Evolutionary conservation across 2,329 filamentous ascomycete species (phyloP).

Genomic region (Diaporthe ampelina): DNA sequence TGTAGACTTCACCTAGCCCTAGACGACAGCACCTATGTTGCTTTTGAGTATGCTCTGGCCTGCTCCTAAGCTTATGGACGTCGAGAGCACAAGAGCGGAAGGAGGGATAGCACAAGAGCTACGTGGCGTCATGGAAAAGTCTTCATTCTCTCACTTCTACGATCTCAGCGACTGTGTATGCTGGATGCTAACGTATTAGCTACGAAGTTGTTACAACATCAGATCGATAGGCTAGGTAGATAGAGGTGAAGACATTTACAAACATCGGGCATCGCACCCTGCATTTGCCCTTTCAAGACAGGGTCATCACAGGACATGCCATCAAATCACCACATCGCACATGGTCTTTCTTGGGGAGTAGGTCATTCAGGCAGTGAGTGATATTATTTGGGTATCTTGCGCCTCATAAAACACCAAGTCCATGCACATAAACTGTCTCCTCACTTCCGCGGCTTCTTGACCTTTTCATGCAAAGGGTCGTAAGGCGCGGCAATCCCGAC

Average conservation of each 20-base stretch:
- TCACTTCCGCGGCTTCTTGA: slow-evolving; percentile 44
- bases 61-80: not conserved
- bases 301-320: not conserved
- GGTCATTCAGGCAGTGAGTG: not conserved
- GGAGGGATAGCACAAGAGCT: not conserved
- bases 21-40: not conserved
- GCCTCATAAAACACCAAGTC: not conserved
- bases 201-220: not conserved
- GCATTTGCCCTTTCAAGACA: not conserved
- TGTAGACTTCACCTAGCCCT: too few species aligned
- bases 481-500: slow-evolving; percentile 70
- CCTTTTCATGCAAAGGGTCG: slow-evolving; percentile 65
- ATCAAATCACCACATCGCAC: not conserved
- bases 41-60: not conserved
- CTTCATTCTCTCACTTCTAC: not conserved
- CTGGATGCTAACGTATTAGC: not conserved
- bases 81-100: not conserved
- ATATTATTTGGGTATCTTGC: slow-evolving; percentile 20
- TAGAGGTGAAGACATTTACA: not conserved
- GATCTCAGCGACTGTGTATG: not conserved
- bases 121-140: not conserved
- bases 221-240: not conserved
- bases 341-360: not conserved
- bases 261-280: not conserved
- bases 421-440: not conserved